Evolutionary conservation across 306 rosid genomes (phyloP), one percentile per base, ranked within the genome.

Genomic region (Castanospermum australe): DNA sequence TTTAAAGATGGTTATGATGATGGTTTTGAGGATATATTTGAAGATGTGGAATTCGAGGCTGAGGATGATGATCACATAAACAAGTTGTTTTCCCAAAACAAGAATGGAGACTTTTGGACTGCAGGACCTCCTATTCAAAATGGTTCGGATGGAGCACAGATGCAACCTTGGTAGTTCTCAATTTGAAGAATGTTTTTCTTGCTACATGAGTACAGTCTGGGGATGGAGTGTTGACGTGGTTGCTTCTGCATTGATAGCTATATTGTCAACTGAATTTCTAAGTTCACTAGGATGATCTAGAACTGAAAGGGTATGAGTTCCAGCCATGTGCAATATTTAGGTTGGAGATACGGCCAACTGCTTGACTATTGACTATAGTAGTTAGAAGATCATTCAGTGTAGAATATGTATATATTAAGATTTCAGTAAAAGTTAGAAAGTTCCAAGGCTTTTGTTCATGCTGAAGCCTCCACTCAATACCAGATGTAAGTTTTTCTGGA

Each of bases 21-120:
- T 62, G 92, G 93, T 62, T 94, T 94, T 74, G 92, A 83, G 85
- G 90, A 84, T 81, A 84, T 90, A 81, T 88, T 94, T 61, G 93
- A 88, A 79, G 83, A 84, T 57, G 60, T 83, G 73, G 84, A 84
- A 79, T 86, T 86, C 13, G 95, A 83, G 55, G 59, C 32, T 30
- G 88, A 87, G 62, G 82, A 75, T 18, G 70, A 50, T 61, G 82
- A 86, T 51, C 78, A 54, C 22, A 45, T 25, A 52, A 67, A 22
- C 41, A 79, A 51, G 55, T 70, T 82, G 35, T 62, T 62, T 28
- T 35, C 50, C 38, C 79, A 74, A 36, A 74, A 84, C 73, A 71
- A 59, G 30, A 82, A 87, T 73, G 77, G 60, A 5, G 85, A 82
- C 61, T 88, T 86, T 79, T 94, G 93, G 97, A 84, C 81, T 62